Percentiles rank a stretch among this genome's conserved stretches.
phyloP scores from a whole-genome alignment of 169 alveolate genomes.

The Nephromyces sp. region DNA sequence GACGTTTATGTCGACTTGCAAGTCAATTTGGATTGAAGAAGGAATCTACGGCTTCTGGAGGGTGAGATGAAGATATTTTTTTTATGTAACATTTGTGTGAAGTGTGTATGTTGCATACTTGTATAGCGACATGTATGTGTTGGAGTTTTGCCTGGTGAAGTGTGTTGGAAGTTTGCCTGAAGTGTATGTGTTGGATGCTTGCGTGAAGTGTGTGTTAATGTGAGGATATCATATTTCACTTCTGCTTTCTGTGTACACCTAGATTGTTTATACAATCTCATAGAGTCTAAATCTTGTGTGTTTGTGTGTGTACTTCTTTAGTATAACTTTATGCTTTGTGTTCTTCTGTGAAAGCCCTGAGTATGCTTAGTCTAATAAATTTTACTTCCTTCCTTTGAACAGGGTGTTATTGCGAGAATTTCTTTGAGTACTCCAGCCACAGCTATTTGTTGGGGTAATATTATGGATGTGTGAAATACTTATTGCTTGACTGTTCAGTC shows the following conservation, averaged over 20 bases:
- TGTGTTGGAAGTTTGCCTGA: neutral
- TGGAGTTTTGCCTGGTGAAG: neutral
- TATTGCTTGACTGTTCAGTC: too few relatives aligned
- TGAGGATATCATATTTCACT: neutral
- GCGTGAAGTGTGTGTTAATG: neutral
- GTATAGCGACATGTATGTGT: neutral
- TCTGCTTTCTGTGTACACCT: neutral
- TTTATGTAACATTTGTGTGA: neutral
- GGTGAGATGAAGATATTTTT: neutral
- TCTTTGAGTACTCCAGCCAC: conserved; percentile 12
- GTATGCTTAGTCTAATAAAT: neutral
- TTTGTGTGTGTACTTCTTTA: neutral
- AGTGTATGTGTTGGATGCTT: neutral
- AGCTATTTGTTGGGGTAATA: conserved; percentile 13
- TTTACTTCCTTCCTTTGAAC: neutral
- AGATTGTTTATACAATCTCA: neutral
- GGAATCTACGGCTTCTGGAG: conserved; percentile 24
- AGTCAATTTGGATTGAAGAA: conserved; percentile 15
- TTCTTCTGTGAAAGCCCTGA: neutral
- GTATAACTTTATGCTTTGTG: neutral
- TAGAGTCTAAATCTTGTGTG: neutral
- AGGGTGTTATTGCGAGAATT: conserved; percentile 11
- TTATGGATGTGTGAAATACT: too few relatives aligned
- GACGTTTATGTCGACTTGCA: conserved; percentile 10
- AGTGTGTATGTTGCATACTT: neutral